These are phyloP conservation scores for Tuber microsphaerosporum DNA, from an alignment of 495 filamentous ascomycete genomes.

Conservation along the genomic window DNA sequence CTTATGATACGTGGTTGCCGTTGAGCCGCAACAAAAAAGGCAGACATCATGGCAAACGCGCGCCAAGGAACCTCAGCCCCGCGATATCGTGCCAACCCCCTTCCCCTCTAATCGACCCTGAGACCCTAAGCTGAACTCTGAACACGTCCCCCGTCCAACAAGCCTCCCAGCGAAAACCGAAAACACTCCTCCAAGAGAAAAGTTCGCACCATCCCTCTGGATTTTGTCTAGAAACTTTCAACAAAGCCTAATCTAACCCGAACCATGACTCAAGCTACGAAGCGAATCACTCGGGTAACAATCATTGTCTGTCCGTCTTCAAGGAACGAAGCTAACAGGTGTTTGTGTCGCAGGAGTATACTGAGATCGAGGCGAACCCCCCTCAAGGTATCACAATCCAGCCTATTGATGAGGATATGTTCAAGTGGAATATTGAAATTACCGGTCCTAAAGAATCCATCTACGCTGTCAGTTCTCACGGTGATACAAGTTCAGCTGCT, in stretches of 20 bases:
- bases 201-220: not conserved
- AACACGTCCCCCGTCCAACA: slow-evolving; percentile 10
- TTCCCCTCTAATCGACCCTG: slow-evolving; percentile 2
- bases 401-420: slow-evolving; percentile 65
- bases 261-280: slow-evolving; percentile 29
- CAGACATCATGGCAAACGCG: slow-evolving; percentile 55
- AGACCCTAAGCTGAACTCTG: slow-evolving; percentile 5
- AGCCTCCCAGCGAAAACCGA: not conserved
- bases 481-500: not conserved
- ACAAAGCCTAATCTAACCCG: not conserved
- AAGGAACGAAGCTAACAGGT: slow-evolving; percentile 6
- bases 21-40: slow-evolving; percentile 4
- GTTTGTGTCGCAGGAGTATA: slow-evolving; percentile 54
- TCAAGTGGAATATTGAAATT: slow-evolving; percentile 75
- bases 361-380: slow-evolving; percentile 58
- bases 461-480: slow-evolving; percentile 55
- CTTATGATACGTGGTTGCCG: not conserved
- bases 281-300: slow-evolving; percentile 39
- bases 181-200: not conserved
- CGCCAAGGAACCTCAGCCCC: slow-evolving; percentile 49
- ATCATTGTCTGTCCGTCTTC: slow-evolving; percentile 13
- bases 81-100: not conserved
- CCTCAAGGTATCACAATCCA: slow-evolving; percentile 59
- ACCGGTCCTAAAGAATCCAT: slow-evolving; percentile 63
- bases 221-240: not conserved